Conservation (phyloP, 352 stramenopile species). For the Phytopythium ostracodes region DNA sequence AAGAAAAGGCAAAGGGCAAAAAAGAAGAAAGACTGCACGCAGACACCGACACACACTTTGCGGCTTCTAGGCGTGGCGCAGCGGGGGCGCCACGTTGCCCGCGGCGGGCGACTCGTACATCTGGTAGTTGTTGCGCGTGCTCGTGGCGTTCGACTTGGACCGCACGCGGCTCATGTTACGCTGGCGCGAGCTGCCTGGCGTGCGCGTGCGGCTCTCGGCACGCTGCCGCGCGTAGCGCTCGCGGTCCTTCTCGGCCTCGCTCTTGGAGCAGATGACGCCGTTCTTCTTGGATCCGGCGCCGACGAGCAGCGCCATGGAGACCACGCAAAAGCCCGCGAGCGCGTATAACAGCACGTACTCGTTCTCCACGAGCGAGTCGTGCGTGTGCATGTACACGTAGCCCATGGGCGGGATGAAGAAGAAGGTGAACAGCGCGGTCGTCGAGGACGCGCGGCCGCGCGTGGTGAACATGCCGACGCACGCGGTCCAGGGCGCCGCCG, state of each 20-base stretch:
- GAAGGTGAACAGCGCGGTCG: conserved; percentile 46
- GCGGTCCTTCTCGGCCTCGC: conserved; percentile 38
- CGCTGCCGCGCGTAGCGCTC: conserved; percentile 39
- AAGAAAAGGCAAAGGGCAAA: no score
- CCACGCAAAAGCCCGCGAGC: conserved; percentile 37
- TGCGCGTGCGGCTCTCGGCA: conserved; percentile 35
- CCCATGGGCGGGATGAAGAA: conserved; percentile 51
- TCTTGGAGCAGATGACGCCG: conserved; percentile 51
- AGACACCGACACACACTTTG: no score
- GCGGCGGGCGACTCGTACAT: conserved; percentile 51
- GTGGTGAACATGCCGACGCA: conserved; percentile 64
- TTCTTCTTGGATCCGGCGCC: conserved; percentile 57
- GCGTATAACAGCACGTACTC: conserved; percentile 60
- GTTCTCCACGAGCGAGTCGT: conserved; percentile 26
- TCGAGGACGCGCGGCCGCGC: conserved; percentile 41
- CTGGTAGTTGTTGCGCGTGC: conserved; percentile 42
- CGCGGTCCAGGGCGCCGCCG: conserved; percentile 52
- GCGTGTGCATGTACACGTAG: conserved; percentile 54
- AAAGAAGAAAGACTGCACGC: no score
- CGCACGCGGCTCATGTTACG: conserved; percentile 56
- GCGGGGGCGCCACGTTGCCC: conserved; percentile 24
- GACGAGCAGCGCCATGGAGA: conserved; percentile 38
- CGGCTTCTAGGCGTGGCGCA: conserved; percentile 20
- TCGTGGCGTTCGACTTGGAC: conserved; percentile 44
- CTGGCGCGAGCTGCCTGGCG: conserved; percentile 39